Conservation (phyloP, 345 rosid species). For the Arabis alpina region DNA sequence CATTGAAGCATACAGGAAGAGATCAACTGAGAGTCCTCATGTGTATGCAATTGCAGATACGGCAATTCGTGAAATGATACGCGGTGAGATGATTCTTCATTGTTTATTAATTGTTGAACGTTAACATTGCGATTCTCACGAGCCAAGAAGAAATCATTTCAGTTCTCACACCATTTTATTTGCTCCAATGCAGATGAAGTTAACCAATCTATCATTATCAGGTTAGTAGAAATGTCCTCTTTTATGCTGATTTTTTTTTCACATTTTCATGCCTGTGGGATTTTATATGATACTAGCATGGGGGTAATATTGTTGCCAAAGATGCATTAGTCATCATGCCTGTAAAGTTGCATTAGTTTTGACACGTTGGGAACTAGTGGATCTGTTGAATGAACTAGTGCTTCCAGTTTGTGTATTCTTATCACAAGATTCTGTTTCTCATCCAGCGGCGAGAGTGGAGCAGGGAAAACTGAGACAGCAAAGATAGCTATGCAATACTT, state of each 20-base stretch:
- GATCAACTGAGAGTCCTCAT: conserved; percentile 64
- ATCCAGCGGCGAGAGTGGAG: conserved; percentile 97
- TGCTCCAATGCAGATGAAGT: conserved; percentile 81
- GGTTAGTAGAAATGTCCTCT: conserved; percentile 55
- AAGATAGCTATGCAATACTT: conserved; percentile 98
- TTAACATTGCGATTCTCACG: conserved; percentile 7
- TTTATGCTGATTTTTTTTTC: background rate
- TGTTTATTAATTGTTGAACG: conserved; percentile 9
- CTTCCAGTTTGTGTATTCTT: conserved; percentile 32
- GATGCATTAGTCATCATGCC: conserved; percentile 9
- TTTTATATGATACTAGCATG: background rate
- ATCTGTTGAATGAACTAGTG: background rate
- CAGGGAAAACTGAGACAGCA: conserved; percentile 99
- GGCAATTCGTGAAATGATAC: conserved; percentile 87
- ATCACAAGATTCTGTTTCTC: conserved; percentile 38
- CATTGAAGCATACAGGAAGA: conserved; percentile 61
- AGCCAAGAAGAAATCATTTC: background rate
- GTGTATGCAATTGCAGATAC: conserved; percentile 75
- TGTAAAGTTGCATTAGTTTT: background rate
- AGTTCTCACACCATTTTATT: conserved; percentile 31
- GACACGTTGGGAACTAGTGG: too few relatives aligned
- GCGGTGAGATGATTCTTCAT: conserved; percentile 55
- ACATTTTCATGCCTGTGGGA: background rate
- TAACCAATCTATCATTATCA: conserved; percentile 96
- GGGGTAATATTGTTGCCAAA: background rate